phyloP scores from a whole-genome alignment of 257 asterid species.

The Avicennia marina region DNA sequence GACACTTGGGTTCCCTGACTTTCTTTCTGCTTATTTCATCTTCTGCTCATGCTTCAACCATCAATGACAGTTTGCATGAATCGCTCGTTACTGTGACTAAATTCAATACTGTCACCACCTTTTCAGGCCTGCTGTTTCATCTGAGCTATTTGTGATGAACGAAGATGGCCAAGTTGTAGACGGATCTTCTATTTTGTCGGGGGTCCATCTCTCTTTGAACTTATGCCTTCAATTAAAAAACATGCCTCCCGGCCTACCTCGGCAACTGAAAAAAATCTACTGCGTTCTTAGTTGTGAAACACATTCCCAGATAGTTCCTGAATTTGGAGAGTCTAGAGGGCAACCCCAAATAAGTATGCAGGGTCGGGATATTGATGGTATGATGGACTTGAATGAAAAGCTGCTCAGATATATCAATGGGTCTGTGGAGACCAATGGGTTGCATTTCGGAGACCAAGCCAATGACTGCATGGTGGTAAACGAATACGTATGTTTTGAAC shows the following conservation, averaged over 20 bases:
- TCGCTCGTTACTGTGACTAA: slow-evolving; percentile 7
- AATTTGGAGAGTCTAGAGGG: slow-evolving; percentile 18
- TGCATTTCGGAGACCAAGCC: slow-evolving; percentile 8
- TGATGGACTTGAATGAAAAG: slow-evolving; percentile 42
- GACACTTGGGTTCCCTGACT: too few relatives aligned
- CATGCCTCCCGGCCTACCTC: slow-evolving; percentile 28
- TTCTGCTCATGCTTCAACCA: slow-evolving; percentile 2
- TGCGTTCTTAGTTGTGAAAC: slow-evolving; percentile 51
- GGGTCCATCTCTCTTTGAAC: slow-evolving; percentile 50
- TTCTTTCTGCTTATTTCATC: neutral
- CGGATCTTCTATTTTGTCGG: slow-evolving; percentile 41
- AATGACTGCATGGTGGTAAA: slow-evolving; percentile 21
- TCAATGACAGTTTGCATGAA: neutral
- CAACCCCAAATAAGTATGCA: slow-evolving; percentile 21
- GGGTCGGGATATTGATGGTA: slow-evolving; percentile 35
- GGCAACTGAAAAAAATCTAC: slow-evolving; percentile 36
- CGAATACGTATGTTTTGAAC: slow-evolving; percentile 44
- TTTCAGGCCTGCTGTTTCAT: slow-evolving; percentile 57
- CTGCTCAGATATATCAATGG: slow-evolving; percentile 40
- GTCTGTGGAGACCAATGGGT: slow-evolving; percentile 20
- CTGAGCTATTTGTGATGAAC: slow-evolving; percentile 59
- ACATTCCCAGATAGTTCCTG: slow-evolving; percentile 19
- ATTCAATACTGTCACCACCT: neutral
- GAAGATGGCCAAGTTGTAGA: slow-evolving; percentile 51
- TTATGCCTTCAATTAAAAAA: slow-evolving; percentile 66